These are phyloP conservation scores for Microbotryum intermedium DNA, from an alignment of 1,284 basidiomycete genomes.

Conservation along the genomic window DNA sequence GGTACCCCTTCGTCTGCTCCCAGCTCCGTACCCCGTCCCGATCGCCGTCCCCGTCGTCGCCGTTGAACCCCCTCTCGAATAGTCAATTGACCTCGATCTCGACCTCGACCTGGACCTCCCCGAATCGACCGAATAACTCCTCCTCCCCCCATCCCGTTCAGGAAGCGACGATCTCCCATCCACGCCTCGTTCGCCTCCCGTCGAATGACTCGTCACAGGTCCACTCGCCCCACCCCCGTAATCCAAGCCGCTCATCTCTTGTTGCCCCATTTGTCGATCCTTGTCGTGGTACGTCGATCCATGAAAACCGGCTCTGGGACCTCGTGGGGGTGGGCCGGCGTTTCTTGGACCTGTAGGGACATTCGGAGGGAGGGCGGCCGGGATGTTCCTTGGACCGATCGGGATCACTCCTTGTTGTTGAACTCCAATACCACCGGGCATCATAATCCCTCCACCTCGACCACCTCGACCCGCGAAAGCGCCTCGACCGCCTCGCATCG, in stretches of 20 bases:
- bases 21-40: neutral
- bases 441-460: neutral
- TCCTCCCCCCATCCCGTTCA: too few relatives aligned
- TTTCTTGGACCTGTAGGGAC: neutral
- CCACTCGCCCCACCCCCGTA: neutral
- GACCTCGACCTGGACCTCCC: too few relatives aligned
- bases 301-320: neutral
- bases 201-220: neutral
- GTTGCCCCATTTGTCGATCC: neutral
- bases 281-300: neutral
- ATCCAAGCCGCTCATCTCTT: neutral
- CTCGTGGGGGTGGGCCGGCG: neutral
- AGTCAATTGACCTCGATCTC: too few relatives aligned
- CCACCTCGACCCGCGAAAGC: neutral
- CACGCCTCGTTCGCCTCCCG: neutral
- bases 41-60: neutral
- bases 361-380: neutral
- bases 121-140: too few relatives aligned
- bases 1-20: too few relatives aligned
- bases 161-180: too few relatives aligned
- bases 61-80: neutral
- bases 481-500: neutral
- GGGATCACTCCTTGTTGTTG: neutral
- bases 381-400: neutral
- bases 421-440: neutral